Evolutionary conservation across 2,329 filamentous ascomycete species (phyloP), one percentile per base, ranked within the genome.

Genomic region (Microdochium trichocladiopsis): DNA sequence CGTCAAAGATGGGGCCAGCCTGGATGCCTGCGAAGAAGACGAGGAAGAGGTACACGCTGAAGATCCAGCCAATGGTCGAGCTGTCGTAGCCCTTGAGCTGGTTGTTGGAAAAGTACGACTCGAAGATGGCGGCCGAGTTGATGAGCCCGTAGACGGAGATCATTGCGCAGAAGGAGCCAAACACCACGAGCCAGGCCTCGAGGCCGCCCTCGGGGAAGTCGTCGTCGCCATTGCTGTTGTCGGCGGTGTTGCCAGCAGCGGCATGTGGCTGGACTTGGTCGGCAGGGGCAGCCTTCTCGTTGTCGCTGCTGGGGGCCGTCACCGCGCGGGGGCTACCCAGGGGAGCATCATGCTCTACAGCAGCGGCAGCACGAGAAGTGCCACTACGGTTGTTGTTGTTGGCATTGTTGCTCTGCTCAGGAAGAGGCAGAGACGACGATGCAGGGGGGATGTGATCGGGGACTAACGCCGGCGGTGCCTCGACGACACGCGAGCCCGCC

Each of bases 11-110:
- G 1, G 90, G 89, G 0, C 90, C 90, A 49, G 92, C 84, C 61
- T 93, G 87, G 10, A 95, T 80, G 24, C 90, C 89, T 36, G 88
- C 83, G 62, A 93, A 89, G 66, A 94, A 93, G 47, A 88, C 81
- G 48, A 93, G 72, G 63, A 94, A 95, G 25, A 89, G 76, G 63
- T 91, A 93, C 50, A 94, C 71, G 60, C 86, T 85, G 61, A 93
- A 92, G 57, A 95, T 89, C 90, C 90, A 95, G n/a, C 88, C 88
- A 49, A 91, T 84, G 50, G 80, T 76, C 3, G 84, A 84, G 11
- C 85, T 77, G 51, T 72, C 79, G 65, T 90, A 85, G 22, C 77
- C 70, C n/a, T 72, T 73, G 21, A 95, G 77, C 62, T 94, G 88
- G 64, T 95, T 74, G 21, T 76, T 79, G 28, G 82, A 76, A 55